phyloP scores from a whole-genome alignment of 1,284 basidiomycete genomes.

The Pseudozyma thailandica region DNA sequence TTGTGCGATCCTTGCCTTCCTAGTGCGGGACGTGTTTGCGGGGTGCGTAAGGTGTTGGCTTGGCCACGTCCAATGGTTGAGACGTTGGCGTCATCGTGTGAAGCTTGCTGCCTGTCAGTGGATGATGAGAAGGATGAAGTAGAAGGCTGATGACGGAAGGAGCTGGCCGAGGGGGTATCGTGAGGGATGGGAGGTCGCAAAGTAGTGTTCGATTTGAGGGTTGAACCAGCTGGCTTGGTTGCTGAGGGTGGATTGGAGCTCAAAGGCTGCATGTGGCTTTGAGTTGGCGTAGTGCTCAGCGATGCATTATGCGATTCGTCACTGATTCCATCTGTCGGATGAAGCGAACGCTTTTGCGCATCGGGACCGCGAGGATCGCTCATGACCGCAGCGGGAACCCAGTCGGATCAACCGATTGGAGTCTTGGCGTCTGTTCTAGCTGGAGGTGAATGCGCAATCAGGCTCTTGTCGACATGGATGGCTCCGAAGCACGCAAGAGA shows the following conservation, averaged over 20 bases:
- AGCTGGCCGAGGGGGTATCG: slow-evolving; percentile 14
- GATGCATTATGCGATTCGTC: slow-evolving; percentile 40
- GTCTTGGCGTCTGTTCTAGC: background rate
- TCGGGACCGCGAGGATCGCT: slow-evolving; percentile 29
- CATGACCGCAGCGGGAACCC: slow-evolving; percentile 6
- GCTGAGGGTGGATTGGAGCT: slow-evolving; percentile 33
- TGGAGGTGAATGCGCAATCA: background rate
- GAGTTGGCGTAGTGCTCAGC: slow-evolving; percentile 55
- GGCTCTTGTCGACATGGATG: background rate
- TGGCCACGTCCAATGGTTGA: slow-evolving; percentile 41
- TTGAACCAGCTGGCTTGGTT: slow-evolving; percentile 19
- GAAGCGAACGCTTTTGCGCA: slow-evolving; percentile 26
- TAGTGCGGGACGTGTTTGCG: slow-evolving; percentile 28
- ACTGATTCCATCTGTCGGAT: slow-evolving; percentile 4
- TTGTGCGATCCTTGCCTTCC: slow-evolving; percentile 38
- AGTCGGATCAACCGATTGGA: background rate
- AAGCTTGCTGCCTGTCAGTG: slow-evolving; percentile 18
- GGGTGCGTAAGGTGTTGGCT: slow-evolving; percentile 21
- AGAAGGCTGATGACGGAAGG: slow-evolving; percentile 23
- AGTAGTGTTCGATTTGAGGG: slow-evolving; percentile 24
- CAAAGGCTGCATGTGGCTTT: slow-evolving; percentile 39
- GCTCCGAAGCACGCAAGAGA: too few relatives aligned
- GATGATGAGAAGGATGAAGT: slow-evolving; percentile 20
- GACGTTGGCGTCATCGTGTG: slow-evolving; percentile 27
- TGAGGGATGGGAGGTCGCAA: slow-evolving; percentile 29